Conservation (phyloP, 2,329 filamentous ascomycete species). For the Botrytis hyacinthi region DNA sequence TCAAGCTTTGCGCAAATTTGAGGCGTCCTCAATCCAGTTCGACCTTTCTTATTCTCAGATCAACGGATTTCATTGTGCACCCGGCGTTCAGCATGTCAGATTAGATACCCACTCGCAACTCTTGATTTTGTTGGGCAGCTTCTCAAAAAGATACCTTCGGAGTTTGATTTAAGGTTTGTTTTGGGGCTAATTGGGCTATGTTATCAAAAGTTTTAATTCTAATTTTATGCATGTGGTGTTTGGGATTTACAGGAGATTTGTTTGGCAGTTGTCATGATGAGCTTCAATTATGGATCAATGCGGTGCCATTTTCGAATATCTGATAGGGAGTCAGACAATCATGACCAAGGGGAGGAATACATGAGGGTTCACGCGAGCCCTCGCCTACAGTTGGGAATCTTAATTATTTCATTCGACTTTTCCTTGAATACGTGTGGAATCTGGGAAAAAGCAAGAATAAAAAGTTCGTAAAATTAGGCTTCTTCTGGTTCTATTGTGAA, state of each 20-base stretch:
- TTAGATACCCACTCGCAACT: neutral
- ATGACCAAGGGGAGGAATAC: neutral
- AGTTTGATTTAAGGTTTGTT: neutral
- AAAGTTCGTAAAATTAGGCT: neutral
- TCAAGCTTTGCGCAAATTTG: neutral
- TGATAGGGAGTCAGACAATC: neutral
- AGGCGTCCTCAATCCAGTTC: neutral
- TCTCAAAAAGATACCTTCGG: neutral
- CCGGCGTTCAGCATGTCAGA: neutral
- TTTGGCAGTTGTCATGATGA: neutral
- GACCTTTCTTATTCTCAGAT: neutral
- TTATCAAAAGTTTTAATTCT: neutral
- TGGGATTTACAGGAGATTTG: slow-evolving; percentile 16
- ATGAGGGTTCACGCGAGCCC: too few species aligned
- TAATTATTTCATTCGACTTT: neutral
- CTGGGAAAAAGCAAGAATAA: neutral
- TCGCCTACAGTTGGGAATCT: neutral
- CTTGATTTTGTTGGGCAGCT: neutral
- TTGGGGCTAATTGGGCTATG: neutral
- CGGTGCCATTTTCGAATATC: neutral
- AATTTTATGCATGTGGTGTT: slow-evolving; percentile 27
- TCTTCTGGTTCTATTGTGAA: neutral
- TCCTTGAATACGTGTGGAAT: neutral
- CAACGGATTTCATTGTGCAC: neutral
- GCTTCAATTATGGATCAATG: neutral